phyloP scores from a whole-genome alignment of 2,329 filamentous ascomycete species.

The Nectriaceae sp. region DNA sequence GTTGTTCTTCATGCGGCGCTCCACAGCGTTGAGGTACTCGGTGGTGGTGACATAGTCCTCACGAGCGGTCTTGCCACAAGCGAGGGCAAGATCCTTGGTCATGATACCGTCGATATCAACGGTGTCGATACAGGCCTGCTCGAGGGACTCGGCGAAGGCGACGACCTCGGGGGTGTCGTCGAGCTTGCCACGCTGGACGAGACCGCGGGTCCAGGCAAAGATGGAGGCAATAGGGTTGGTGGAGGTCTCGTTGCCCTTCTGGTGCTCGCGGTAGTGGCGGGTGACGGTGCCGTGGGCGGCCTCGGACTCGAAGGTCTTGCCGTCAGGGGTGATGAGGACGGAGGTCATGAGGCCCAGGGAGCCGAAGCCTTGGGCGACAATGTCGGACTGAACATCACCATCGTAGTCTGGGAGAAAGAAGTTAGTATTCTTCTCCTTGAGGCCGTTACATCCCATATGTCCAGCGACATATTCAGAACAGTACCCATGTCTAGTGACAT shows the following conservation, averaged over 20 bases:
- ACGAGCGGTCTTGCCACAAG: constrained; percentile 83
- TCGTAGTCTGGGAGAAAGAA: constrained; percentile 76
- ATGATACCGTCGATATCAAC: constrained; percentile 94
- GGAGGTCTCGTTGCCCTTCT: constrained; percentile 95
- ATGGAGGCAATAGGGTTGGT: constrained; percentile 99
- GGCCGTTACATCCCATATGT: not conserved
- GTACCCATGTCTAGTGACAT: constrained; percentile 6
- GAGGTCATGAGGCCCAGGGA: constrained; percentile 98
- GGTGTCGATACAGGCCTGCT: constrained; percentile 91
- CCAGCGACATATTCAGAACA: too few species aligned
- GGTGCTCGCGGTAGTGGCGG: constrained; percentile 97
- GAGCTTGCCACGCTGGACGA: constrained; percentile 89
- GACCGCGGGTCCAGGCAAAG: constrained; percentile 97
- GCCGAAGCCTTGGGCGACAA: constrained; percentile 97
- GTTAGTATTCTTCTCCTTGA: constrained; percentile 18
- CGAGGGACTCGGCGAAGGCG: constrained; percentile 86
- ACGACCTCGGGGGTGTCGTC: constrained; percentile 92
- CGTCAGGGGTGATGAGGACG: constrained; percentile 93
- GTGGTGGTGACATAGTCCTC: constrained; percentile 87
- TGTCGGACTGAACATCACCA: constrained; percentile 97
- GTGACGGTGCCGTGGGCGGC: constrained; percentile 98
- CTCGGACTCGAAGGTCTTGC: constrained; percentile 96
- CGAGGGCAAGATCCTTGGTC: constrained; percentile 98
- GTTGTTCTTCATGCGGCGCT: constrained; percentile 80
- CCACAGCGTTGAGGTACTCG: constrained; percentile 90